Conservation (phyloP, 257 asterid species). For the Voacanga thouarsii region DNA sequence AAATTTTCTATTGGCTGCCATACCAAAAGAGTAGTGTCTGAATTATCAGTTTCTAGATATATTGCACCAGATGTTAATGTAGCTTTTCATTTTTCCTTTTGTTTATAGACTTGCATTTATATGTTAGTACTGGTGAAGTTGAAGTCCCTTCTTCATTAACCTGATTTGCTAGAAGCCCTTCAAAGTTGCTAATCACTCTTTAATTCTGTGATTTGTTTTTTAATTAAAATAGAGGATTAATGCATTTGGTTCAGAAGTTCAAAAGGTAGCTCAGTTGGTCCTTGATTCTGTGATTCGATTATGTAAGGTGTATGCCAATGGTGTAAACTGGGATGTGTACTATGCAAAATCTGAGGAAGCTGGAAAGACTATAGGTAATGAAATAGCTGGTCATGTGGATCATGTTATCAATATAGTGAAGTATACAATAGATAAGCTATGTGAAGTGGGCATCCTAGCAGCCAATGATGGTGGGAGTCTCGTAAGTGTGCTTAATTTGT, state of each 20-base stretch:
- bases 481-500: slow-evolving; percentile 72
- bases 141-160: background rate
- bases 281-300: slow-evolving; percentile 70
- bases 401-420: slow-evolving; percentile 53
- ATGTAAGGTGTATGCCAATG: slow-evolving; percentile 71
- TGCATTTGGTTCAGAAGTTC: slow-evolving; percentile 51
- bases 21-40: background rate
- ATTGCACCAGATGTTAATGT: background rate
- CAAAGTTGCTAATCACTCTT: slow-evolving; percentile 15
- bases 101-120: background rate
- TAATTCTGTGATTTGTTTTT: slow-evolving; percentile 19
- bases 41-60: background rate
- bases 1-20: background rate
- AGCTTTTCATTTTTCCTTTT: background rate
- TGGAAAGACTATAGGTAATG: slow-evolving; percentile 30
- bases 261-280: slow-evolving; percentile 56
- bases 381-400: slow-evolving; percentile 45
- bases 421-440: slow-evolving; percentile 55
- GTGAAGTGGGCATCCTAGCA: slow-evolving; percentile 85
- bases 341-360: slow-evolving; percentile 28
- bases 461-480: slow-evolving; percentile 94
- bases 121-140: background rate
- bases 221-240: slow-evolving; percentile 45
- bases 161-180: background rate
- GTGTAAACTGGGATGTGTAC: slow-evolving; percentile 63